These are phyloP conservation scores for Eucalyptus erythrocorys DNA, from an alignment of 345 rosid genomes.

Conservation along the genomic window DNA sequence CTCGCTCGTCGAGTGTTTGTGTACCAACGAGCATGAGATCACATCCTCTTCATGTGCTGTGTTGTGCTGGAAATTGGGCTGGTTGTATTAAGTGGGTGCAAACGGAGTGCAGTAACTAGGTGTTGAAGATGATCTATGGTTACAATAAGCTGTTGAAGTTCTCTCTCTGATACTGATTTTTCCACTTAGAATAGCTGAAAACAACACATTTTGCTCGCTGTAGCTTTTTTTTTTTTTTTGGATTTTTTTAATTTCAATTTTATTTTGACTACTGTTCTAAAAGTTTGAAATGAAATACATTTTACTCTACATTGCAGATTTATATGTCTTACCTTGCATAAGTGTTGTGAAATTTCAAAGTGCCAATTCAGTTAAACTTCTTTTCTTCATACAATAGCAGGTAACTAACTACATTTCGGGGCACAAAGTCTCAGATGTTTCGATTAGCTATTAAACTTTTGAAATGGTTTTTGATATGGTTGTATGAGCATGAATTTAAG, in stretches of 20 bases:
- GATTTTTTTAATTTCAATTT: neutral
- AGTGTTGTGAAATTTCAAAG: neutral
- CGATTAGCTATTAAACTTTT: neutral
- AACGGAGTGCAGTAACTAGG: neutral
- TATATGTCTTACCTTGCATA: neutral
- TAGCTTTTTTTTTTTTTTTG: neutral
- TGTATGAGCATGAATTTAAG: neutral
- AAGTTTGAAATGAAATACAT: neutral
- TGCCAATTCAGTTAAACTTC: neutral
- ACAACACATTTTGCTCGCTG: neutral
- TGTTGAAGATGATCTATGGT: neutral
- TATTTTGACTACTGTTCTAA: neutral
- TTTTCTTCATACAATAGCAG: neutral
- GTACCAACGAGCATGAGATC: neutral
- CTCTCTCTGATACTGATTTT: neutral
- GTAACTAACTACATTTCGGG: neutral
- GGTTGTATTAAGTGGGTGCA: neutral
- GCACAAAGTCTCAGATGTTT: neutral
- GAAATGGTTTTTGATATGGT: neutral
- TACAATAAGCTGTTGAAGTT: neutral
- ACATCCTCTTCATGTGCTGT: neutral
- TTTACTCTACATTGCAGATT: neutral
- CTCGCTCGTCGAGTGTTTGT: neutral
- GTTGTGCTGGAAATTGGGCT: neutral
- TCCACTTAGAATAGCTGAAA: neutral